phyloP scores from a whole-genome alignment of 208 protist genomes.

The Leptomonas seymouri region DNA sequence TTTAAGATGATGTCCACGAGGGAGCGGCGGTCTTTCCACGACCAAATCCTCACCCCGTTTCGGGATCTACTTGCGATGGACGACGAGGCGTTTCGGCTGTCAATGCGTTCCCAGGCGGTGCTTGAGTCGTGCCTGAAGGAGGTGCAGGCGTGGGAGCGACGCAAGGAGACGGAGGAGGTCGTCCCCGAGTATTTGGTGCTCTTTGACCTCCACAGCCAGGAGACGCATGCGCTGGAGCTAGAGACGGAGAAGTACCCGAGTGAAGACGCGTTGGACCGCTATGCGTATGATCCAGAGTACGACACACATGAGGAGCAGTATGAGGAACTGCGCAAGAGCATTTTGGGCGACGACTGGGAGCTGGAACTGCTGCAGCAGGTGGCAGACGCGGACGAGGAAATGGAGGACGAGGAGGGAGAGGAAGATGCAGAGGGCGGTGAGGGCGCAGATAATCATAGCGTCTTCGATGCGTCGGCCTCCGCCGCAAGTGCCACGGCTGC shows the following conservation, averaged over 20 bases:
- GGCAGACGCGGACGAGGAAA: constrained; percentile 55
- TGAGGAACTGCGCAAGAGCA: constrained; percentile 80
- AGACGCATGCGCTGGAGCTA: constrained; percentile 95
- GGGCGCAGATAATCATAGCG: constrained; percentile 7
- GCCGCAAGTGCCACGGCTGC: background rate
- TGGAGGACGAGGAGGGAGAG: constrained; percentile 38
- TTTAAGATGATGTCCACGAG: constrained; percentile 74
- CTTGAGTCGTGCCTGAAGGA: constrained; percentile 96
- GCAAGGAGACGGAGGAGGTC: constrained; percentile 72
- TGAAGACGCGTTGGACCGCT: constrained; percentile 93
- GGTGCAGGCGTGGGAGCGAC: constrained; percentile 86
- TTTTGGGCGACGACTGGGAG: constrained; percentile 94
- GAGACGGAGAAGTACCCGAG: constrained; percentile 89
- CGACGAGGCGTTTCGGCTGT: constrained; percentile 93
- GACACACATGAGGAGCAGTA: constrained; percentile 94
- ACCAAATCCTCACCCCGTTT: constrained; percentile 75
- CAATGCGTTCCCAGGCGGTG: constrained; percentile 95
- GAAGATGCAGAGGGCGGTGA: constrained; percentile 23
- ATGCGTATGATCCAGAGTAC: constrained; percentile 94
- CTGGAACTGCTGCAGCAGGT: constrained; percentile 72
- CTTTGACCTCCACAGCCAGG: constrained; percentile 95
- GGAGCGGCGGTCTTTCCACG: constrained; percentile 63
- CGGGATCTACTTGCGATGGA: constrained; percentile 86
- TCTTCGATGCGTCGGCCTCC: background rate
- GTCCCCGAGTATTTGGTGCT: constrained; percentile 89